Percentiles rank a stretch among this genome's conserved stretches.
phyloP scores from a whole-genome alignment of 768 basidiomycete genomes.

The Boletus pseudopeckii region DNA sequence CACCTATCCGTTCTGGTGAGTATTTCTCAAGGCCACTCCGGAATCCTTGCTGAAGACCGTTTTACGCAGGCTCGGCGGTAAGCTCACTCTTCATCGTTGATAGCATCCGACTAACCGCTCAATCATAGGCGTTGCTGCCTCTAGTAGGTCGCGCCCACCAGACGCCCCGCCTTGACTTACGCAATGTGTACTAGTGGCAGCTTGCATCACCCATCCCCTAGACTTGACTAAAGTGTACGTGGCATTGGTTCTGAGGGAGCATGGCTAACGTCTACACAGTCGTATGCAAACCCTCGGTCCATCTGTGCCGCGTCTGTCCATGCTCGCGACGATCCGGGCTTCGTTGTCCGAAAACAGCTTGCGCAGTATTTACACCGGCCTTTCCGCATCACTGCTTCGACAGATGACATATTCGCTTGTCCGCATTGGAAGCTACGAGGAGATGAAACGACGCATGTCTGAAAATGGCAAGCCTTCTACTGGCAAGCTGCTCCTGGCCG shows the following conservation, averaged over 20 bases:
- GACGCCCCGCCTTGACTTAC: background rate
- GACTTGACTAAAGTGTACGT: slow-evolving; percentile 84
- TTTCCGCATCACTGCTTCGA: slow-evolving; percentile 77
- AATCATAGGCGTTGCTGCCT: slow-evolving; percentile 55
- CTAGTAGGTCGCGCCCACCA: slow-evolving; percentile 42
- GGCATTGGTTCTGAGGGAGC: background rate
- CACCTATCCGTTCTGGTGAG: slow-evolving; percentile 34
- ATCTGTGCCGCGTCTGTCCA: slow-evolving; percentile 57
- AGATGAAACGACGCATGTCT: slow-evolving; percentile 59
- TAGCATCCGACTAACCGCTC: slow-evolving; percentile 6
- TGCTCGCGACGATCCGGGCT: slow-evolving; percentile 56
- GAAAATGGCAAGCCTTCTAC: slow-evolving; percentile 50
- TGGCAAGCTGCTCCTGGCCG: slow-evolving; percentile 55
- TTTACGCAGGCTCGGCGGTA: slow-evolving; percentile 59
- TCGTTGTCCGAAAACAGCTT: slow-evolving; percentile 69
- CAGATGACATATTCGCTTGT: slow-evolving; percentile 93
- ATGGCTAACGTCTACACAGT: slow-evolving; percentile 34
- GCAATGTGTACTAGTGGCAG: slow-evolving; percentile 55
- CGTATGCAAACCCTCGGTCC: slow-evolving; percentile 75
- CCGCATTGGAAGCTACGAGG: slow-evolving; percentile 79
- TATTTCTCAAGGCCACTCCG: background rate
- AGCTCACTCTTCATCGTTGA: background rate
- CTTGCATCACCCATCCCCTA: slow-evolving; percentile 76
- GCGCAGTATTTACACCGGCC: slow-evolving; percentile 73
- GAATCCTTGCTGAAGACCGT: background rate